Evolutionary conservation across 106 monocot species (phyloP).

Genomic region (Amphibolis antarctica): DNA sequence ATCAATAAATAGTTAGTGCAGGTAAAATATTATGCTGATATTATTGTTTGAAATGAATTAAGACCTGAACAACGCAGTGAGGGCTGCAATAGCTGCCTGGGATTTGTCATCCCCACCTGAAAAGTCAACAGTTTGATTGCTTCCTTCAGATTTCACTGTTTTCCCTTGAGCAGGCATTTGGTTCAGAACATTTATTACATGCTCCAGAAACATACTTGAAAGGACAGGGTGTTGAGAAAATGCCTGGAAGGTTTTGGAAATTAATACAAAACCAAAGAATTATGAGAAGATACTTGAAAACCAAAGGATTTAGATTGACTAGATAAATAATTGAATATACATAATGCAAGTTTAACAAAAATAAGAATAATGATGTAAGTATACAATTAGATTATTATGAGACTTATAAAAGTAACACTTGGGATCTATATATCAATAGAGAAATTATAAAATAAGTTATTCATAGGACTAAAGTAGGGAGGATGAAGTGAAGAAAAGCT

Average conservation of each 20-base stretch:
- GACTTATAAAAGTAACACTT: too few species aligned
- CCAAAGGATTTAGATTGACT: too few species aligned
- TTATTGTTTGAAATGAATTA: background rate
- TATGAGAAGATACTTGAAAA: too few species aligned
- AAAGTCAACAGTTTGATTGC: constrained; percentile 25
- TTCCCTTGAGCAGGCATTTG: constrained; percentile 30
- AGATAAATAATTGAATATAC: too few species aligned
- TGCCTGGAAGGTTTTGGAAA: constrained; percentile 28
- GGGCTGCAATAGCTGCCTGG: constrained; percentile 58
- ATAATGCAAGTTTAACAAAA: too few species aligned
- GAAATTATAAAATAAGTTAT: too few species aligned
- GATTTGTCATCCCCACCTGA: constrained; percentile 37
- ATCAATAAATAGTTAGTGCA: background rate
- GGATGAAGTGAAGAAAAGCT: too few species aligned
- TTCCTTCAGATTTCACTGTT: constrained; percentile 47
- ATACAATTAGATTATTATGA: too few species aligned
- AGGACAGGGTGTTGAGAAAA: constrained; percentile 83
- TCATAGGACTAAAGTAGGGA: too few species aligned
- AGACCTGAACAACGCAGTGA: constrained; percentile 80
- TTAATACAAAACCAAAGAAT: constrained; percentile 1
- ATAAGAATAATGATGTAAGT: too few species aligned
- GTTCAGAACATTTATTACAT: constrained; percentile 66
- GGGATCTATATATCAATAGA: too few species aligned
- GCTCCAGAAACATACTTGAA: constrained; percentile 75
- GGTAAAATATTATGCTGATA: background rate